Percentiles rank a stretch among this genome's conserved stretches.
Evolutionary conservation across 495 filamentous ascomycete species (phyloP).

Genomic region (Hyphodiscus hymeniophilus): DNA sequence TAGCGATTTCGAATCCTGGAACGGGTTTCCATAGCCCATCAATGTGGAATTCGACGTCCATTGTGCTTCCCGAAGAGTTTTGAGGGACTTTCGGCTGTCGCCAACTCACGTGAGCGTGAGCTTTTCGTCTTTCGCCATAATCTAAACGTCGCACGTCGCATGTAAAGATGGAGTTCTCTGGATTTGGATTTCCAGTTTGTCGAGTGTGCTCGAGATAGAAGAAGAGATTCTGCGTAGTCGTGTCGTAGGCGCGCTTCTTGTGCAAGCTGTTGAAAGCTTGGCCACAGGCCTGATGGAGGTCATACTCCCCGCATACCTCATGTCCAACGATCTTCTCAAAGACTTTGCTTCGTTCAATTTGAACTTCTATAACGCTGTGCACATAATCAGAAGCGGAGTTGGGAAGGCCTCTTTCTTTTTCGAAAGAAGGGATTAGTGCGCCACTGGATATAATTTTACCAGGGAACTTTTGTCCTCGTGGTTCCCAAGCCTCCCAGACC

Average conservation of each 20-base stretch:
- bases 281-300: constrained; percentile 53
- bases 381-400: constrained; percentile 12
- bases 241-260: constrained; percentile 21
- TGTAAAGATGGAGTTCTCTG: constrained; percentile 62
- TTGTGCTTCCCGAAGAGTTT: too few species aligned
- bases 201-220: constrained; percentile 58
- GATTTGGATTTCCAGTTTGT: constrained; percentile 27
- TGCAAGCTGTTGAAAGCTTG: constrained; percentile 55
- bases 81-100: too few species aligned
- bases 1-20: too few species aligned
- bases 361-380: neutral
- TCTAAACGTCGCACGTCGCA: constrained; percentile 40
- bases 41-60: too few species aligned
- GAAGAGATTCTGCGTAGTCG: constrained; percentile 32
- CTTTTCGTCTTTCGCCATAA: constrained; percentile 18
- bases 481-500: constrained; percentile 44
- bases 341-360: too few species aligned
- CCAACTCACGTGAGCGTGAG: neutral
- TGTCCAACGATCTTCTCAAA: constrained; percentile 26
- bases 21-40: too few species aligned
- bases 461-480: constrained; percentile 23
- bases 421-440: constrained; percentile 29
- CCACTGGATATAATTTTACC: constrained; percentile 25
- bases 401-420: constrained; percentile 14
- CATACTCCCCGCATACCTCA: constrained; percentile 49